Percentiles rank a stretch among this genome's conserved stretches.
These are phyloP conservation scores for Saprolegnia diclina DNA, from an alignment of 352 stramenopile genomes.

Conservation along the genomic window DNA sequence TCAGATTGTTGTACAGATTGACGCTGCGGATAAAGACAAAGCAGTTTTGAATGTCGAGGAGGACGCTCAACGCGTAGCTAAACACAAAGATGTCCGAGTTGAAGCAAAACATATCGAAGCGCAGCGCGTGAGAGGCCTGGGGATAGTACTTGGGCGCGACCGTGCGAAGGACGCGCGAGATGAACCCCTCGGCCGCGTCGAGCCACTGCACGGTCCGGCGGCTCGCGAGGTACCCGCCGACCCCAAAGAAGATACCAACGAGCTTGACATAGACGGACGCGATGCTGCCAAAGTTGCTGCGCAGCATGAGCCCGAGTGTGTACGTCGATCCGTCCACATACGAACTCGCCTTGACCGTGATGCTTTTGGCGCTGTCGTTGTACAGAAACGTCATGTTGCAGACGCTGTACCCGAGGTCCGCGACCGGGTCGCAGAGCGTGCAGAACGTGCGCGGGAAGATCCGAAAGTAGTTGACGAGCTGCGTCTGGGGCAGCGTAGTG, in stretches of 20 bases:
- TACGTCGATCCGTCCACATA: not conserved
- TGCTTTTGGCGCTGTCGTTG: not conserved
- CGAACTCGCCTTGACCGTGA: not conserved
- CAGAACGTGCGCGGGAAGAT: conserved; percentile 8
- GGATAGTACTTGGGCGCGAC: conserved; percentile 1
- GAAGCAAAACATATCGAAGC: conserved; percentile 18
- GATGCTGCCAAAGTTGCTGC: not conserved
- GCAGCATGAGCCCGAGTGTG: conserved; percentile 7
- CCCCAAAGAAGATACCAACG: not conserved
- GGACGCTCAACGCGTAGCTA: not conserved
- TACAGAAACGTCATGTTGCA: conserved; percentile 8
- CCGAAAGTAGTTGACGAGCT: conserved; percentile 2
- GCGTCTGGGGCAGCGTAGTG: not conserved
- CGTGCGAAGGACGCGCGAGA: not conserved
- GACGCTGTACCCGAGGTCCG: conserved; percentile 2
- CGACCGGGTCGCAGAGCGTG: conserved; percentile 15
- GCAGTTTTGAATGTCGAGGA: conserved; percentile 9
- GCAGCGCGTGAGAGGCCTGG: conserved; percentile 1
- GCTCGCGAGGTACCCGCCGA: not conserved
- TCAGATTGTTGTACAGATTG: not conserved
- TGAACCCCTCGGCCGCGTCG: not conserved
- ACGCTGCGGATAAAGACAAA: conserved; percentile 9
- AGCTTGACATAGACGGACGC: conserved; percentile 5
- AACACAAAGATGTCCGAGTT: conserved; percentile 27
- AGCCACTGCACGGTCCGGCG: conserved; percentile 18